A percentile compares a stretch with the other conserved stretches of the same genome.
These are phyloP conservation scores for Corymbia maculata DNA, from an alignment of 345 rosid species.

Conservation along the genomic window DNA sequence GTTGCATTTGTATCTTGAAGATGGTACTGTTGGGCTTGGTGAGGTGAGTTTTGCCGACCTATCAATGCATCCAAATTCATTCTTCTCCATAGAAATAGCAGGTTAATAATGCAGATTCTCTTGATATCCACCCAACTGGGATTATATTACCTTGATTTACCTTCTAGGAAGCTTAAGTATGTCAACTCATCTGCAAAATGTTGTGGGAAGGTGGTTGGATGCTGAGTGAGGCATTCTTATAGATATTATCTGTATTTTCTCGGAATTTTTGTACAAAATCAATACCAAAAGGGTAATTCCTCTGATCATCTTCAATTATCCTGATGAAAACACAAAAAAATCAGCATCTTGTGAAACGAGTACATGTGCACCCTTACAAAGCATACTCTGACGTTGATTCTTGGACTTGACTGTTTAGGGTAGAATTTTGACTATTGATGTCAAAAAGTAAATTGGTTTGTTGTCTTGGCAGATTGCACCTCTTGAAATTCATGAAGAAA, in stretches of 20 bases:
- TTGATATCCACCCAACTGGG: not conserved
- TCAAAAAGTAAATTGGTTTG: not conserved
- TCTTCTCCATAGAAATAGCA: not conserved
- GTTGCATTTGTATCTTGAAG: constrained; percentile 69
- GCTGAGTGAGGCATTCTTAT: not conserved
- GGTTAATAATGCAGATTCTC: not conserved
- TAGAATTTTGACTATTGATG: not conserved
- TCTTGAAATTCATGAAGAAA: constrained; percentile 59
- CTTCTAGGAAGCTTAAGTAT: not conserved
- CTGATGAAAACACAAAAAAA: not conserved
- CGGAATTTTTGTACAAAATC: not conserved
- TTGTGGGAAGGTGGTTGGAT: not conserved
- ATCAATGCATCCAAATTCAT: not conserved
- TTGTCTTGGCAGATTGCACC: constrained; percentile 76
- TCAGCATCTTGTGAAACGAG: not conserved
- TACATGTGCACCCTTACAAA: not conserved
- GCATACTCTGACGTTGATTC: not conserved
- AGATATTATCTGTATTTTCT: not conserved
- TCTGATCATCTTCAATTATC: not conserved
- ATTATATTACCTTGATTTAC: not conserved
- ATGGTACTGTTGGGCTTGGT: constrained; percentile 76
- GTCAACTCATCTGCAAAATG: not conserved
- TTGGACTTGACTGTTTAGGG: not conserved
- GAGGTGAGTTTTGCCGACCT: constrained; percentile 49
- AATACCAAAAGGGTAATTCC: not conserved